Conservation (phyloP, 441 rosid species). For the Biscutella laevigata region DNA sequence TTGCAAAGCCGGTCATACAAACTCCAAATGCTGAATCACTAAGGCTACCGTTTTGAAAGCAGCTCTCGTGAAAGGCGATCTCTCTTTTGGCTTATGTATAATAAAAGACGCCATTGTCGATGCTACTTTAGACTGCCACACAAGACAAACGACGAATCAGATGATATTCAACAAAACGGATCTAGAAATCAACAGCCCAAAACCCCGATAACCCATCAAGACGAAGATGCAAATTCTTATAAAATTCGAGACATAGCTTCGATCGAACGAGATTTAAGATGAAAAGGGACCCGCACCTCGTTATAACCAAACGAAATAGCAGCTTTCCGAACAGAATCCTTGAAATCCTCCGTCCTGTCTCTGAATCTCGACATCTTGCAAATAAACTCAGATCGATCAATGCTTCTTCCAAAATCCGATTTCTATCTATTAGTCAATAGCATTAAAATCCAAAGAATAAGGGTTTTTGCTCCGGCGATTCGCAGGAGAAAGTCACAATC, state of each 20-base stretch:
- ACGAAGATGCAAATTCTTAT: neutral
- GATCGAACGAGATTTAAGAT: neutral
- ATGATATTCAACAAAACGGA: neutral
- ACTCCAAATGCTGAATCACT: neutral
- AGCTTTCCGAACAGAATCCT: constrained; percentile 62
- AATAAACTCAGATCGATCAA: constrained; percentile 11
- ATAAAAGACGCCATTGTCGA: constrained; percentile 85
- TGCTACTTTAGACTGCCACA: constrained; percentile 64
- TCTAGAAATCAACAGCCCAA: neutral
- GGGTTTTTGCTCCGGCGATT: constrained; percentile 16
- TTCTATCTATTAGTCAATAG: neutral
- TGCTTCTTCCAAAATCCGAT: neutral
- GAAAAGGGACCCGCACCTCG: constrained; percentile 39
- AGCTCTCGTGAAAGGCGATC: constrained; percentile 62
- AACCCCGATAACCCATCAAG: constrained; percentile 3
- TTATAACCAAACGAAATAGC: constrained; percentile 60
- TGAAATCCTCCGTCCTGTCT: constrained; percentile 89
- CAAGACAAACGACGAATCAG: neutral
- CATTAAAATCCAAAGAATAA: neutral
- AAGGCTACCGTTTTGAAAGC: constrained; percentile 63
- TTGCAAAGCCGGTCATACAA: neutral
- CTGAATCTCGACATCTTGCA: constrained; percentile 60
- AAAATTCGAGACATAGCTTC: neutral
- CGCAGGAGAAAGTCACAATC: neutral
- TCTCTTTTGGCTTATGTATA: constrained; percentile 65